These are phyloP conservation scores for Microthlaspi erraticum DNA, from an alignment of 345 rosid species.

Conservation along the genomic window DNA sequence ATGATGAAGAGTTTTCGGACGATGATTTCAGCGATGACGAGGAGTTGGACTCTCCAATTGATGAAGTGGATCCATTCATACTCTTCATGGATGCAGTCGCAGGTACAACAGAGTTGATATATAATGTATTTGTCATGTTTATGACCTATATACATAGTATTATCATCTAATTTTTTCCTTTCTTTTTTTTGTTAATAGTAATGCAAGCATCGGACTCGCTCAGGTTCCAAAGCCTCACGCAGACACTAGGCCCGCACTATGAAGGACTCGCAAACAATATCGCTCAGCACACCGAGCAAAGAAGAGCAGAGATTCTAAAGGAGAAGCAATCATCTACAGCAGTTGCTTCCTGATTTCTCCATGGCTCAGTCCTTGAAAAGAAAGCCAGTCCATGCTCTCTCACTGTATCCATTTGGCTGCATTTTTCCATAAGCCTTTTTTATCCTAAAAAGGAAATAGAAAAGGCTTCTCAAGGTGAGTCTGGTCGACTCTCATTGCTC, in stretches of 20 bases:
- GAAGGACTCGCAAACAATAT: constrained; percentile 87
- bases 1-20: constrained; percentile 70
- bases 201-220: constrained; percentile 70
- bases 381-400: constrained; percentile 7
- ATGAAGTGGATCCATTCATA: constrained; percentile 96
- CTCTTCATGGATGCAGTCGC: constrained; percentile 88
- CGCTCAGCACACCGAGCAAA: constrained; percentile 92
- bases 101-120: constrained; percentile 49
- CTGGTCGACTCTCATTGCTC: constrained; percentile 39
- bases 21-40: constrained; percentile 93
- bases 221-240: constrained; percentile 85
- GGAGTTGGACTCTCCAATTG: constrained; percentile 93
- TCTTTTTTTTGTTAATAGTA: constrained; percentile 44
- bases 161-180: neutral
- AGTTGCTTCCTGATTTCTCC: constrained; percentile 38
- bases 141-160: neutral
- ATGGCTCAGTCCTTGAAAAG: constrained; percentile 1
- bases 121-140: neutral
- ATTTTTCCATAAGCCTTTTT: constrained; percentile 25
- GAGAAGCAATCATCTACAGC: constrained; percentile 61
- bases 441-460: constrained; percentile 5
- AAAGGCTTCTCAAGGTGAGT: constrained; percentile 32
- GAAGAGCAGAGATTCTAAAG: constrained; percentile 89
- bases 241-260: constrained; percentile 79
- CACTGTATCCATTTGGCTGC: constrained; percentile 22